Evolutionary conservation across 192 early-diverging fungal genomes (phyloP).

Genomic region (Rhizophlyctis rosea): DNA sequence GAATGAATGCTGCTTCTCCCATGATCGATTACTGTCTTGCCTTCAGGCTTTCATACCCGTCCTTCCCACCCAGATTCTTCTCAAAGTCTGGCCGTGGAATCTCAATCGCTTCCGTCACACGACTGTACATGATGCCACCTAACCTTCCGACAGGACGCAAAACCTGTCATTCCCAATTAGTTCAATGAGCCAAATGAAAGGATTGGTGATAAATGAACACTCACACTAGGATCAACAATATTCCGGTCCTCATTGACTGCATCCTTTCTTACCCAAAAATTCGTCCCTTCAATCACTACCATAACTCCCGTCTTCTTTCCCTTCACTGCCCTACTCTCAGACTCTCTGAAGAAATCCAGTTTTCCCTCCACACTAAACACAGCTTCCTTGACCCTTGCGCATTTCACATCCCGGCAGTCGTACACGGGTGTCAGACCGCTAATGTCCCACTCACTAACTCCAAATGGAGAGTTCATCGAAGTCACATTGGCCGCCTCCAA

Average conservation of each 20-base stretch:
- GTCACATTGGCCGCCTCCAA: conserved; percentile 50
- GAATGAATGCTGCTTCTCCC: too few species aligned
- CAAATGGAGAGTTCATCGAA: conserved; percentile 35
- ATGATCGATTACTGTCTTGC: too few species aligned
- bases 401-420: too few species aligned
- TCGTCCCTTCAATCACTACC: conserved; percentile 40
- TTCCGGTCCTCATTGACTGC: conserved; percentile 26
- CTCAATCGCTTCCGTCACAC: conserved; percentile 35
- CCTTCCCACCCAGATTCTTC: not conserved
- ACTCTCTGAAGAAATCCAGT: too few species aligned
- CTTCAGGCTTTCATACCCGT: conserved; percentile 31
- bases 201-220: too few species aligned
- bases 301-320: too few species aligned
- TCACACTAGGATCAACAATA: conserved; percentile 32
- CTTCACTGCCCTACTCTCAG: too few species aligned
- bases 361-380: too few species aligned
- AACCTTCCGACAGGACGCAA: conserved; percentile 35
- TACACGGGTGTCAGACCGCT: conserved; percentile 41
- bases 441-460: conserved; percentile 26
- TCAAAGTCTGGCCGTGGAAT: conserved; percentile 26
- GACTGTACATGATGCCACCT: conserved; percentile 41
- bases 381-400: too few species aligned
- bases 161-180: too few species aligned
- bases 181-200: too few species aligned
- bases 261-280: conserved; percentile 35